Base-by-base conservation (phyloP, 495 filamentous ascomycete genomes). In the Penicillium samsonianum region DNA sequence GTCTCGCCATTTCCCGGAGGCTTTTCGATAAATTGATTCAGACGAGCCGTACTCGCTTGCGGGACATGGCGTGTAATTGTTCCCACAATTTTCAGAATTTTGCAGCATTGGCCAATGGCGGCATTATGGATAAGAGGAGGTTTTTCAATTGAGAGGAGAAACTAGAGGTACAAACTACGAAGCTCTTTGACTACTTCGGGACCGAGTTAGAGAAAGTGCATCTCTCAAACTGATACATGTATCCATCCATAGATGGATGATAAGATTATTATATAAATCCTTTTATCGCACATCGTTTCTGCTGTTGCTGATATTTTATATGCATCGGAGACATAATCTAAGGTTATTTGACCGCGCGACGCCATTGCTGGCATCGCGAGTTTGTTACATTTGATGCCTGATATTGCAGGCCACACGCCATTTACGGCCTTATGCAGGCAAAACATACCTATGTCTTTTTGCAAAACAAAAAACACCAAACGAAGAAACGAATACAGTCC, bases 401-500 rank as follows among this genome's bases (percentile, higher is more conserved):
- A 53, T 17, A 20, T 53, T 20, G 23, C 26, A 50, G 63, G 60
- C 57, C 8, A 4, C 25, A 53, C 37, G 12, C n/a, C 16, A 25
- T 57, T 59, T 42, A 33, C 43, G 10, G 14, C 31, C 57, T 33
- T 19, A 12, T 42, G 38, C 43, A 47, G 22, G 22, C 23, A 14
- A 28, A 38, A 47, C 6, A 5, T 7, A 28, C 7, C 4, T 14
- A 59, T 40, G 43, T 49, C 41, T 41, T 14, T 17, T 14, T 17
- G 30, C 50, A 25, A 40, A 60, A 22, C 20, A 19, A 12, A n/a
- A 53, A 14, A 23, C 42, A 23, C 14, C 41, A 23, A 38, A 35
- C 9, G 42, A 33, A 17, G 2, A 22, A 53, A 51, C 43, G 28
- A 47, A 40, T 12, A 30, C 53, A 28, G 6, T 19, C 47, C 4